Base-by-base conservation (phyloP, 2,329 filamentous ascomycete genomes). In the Penicillium capsulatum region DNA sequence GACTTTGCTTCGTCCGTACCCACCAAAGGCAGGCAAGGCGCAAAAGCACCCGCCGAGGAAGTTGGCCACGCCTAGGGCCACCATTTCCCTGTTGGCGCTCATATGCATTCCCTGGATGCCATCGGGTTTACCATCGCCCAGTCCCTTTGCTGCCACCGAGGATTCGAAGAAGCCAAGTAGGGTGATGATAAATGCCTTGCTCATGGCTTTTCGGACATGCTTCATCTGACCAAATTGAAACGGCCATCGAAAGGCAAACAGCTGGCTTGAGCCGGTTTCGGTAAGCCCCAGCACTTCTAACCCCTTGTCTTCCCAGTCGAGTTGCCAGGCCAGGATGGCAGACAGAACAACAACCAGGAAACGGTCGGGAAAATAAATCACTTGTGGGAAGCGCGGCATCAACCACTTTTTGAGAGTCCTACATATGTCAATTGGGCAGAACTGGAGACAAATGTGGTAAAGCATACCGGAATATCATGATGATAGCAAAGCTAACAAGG, bases 131-230 rank as follows among this genome's bases (percentile, higher is more conserved):
- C 72, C 72, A 33, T 71, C 72, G 10, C 84, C 85, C 2, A 98
- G 70, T 47, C 86, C 91, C 67, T 97, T 97, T 24, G 92, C 92
- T 1, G 92, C 92, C 9, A 98, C 89, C 0, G 89, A 95, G 2
- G 88, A 95, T 65, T 98, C 92, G 56, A 98, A 98, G 67, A 98
- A 98, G n/a, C 92, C 92, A 0, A 98, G 80, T 16, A 98, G 74
- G 1, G 90, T 88, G 49, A 98, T 95, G 38, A 97, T 74, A 58
- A 98, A 95, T 0, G 88, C 85, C 0, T 92, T 97, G 36, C 86
- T 83, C 76, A 97, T 84, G 26, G 88, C 85, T 47, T 88, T 84
- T 15, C 85, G 83, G 38, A 94, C 86, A 59, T 96, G 84, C 16
- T 79, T 76, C 73, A 97, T 81, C 53, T 94, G 80, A 4, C 79